Evolutionary conservation across 768 basidiomycete species (phyloP), one percentile per base, ranked within the genome.

Genomic region (Xerocomellus intermedius): DNA sequence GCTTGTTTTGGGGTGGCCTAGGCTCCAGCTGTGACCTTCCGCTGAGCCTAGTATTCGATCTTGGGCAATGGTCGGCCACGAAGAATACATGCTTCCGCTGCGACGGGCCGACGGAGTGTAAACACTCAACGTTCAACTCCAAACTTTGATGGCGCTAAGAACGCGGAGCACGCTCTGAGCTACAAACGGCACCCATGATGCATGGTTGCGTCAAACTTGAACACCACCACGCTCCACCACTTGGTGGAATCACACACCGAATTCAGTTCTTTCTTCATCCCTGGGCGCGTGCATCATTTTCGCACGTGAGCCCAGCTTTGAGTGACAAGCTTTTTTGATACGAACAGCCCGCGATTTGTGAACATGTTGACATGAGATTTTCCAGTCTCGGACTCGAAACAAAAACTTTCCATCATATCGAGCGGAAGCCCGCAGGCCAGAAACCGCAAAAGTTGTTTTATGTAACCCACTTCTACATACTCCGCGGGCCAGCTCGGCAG

Each of bases 91-190:
- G 55, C 52, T 28, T 46, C 52, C 44, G 8, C 37, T 37, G 42
- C 38, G n/a, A 30, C 43, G 43, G 43, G 26, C 37, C 54, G 24
- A 42, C 38, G 43, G 42, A 47, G 26, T 21, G 2, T n/a, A 19
- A 26, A 33, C 36, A 22, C 50, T 30, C 54, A 12, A 44, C 42
- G 21, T 47, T 30, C 54, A 12, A 44, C 42, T 28, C 50, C 48
- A 48, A 37, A 26, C 36, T 30, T 42, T 24, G 21, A 36, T 17
- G 35, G n/a, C 48, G 41, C 50, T 44, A 36, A 35, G 57, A 57
- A 54, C 64, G 66, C 66, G 66, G 66, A 65, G 64, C 22, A 45
- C 37, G 2, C 55, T 57, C 66, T 65, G 64, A 65, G 63, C 42
- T 42, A 9, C 46, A 55, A 44, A 9, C 60, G 38, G 37, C 36